Evolutionary conservation across 2,329 filamentous ascomycete species (phyloP), one percentile per base, ranked within the genome.

Genomic region (Exophiala aquamarina): DNA sequence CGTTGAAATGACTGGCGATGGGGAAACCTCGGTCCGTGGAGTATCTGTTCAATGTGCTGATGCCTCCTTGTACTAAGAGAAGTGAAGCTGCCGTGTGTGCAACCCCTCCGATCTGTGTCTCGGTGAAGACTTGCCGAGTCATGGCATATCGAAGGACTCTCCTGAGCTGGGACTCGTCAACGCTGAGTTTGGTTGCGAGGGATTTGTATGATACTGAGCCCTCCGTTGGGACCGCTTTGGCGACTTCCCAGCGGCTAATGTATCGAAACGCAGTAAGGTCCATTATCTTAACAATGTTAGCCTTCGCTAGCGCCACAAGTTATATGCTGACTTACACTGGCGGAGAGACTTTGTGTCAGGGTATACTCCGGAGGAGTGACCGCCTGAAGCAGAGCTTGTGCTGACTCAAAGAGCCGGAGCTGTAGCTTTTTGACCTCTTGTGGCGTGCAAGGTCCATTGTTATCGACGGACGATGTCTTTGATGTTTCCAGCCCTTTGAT

Each of bases 1-100:
- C 57, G 4, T 63, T 41, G 29, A 48, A 54, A 49, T n/a, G 62
- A 28, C 8, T 51, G 45, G n/a, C 41, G 14, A 9, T 59, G 55
- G 9, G 41, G 32, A 44, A 45, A 21, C 41, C 47, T 40, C 34
- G 20, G 14, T 44, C 36, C 3, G 21, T 44, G 13, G 47, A 45
- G 18, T 49, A 45, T 6, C 26, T 32, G 26, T 44, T 49, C 41
- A 45, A 20, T 14, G 34, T 45, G 9, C 37, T 38, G 28, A 45
- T 45, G 14, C 41, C 47, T 14, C 31, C 23, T 15, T 45, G 17
- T 8, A 45, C 10, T 11, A 49, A 33, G 11, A 46, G 41, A 6
- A 19, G 33, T 6, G 47, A 49, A n/a, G 41, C 34, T 18, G 19
- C 15, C 1, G 45, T 41, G 15, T 52, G 46, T 17, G 46, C 26